Percentiles rank a stretch among this genome's conserved stretches.
These are phyloP conservation scores for Agrostemma githago DNA, from an alignment of 148 eudicot genomes.

Conservation along the genomic window DNA sequence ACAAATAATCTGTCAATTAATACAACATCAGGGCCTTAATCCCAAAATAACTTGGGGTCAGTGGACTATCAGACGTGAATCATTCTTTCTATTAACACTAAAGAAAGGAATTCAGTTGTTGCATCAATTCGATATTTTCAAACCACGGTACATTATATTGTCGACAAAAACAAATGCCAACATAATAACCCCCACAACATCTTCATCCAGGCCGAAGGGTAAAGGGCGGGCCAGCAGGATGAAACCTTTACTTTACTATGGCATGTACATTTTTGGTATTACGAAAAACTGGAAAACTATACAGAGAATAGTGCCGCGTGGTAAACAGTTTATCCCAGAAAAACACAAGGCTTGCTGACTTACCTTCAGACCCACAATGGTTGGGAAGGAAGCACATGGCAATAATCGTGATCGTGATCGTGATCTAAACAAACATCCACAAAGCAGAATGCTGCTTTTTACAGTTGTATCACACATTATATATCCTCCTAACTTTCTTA, in stretches of 20 bases:
- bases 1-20: too few relatives aligned
- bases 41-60: too few relatives aligned
- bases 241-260: conserved; percentile 5
- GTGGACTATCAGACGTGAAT: too few relatives aligned
- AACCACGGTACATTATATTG: background rate
- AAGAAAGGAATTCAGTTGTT: too few relatives aligned
- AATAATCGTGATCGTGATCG: background rate
- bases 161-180: background rate
- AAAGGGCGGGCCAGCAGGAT: conserved; percentile 10
- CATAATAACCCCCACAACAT: background rate
- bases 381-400: background rate
- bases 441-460: background rate
- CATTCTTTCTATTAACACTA: too few relatives aligned
- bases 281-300: background rate
- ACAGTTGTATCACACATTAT: conserved; percentile 38
- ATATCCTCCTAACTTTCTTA: conserved; percentile 83
- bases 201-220: background rate
- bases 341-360: background rate
- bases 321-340: background rate
- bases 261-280: background rate
- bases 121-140: background rate
- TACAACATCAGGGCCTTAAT: too few relatives aligned
- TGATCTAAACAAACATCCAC: background rate
- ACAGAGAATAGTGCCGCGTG: background rate
- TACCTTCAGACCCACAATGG: conserved; percentile 6